Evolutionary conservation across 129 eudicot genomes (phyloP).

Genomic region (sunflower (Helianthus annuus)): HanXRQr2.0-SUNRISE NC_035442.2:145418805-145419304

Average conservation of each 20-base stretch:
- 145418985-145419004: slow-evolving; percentile 66
- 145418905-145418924: slow-evolving; percentile 76
- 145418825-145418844: slow-evolving; percentile 41
- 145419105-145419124: slow-evolving; percentile 63
- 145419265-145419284: not conserved
- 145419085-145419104: slow-evolving; percentile 85
- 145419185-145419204: not conserved
- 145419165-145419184: slow-evolving; percentile 47
- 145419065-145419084: slow-evolving; percentile 64
- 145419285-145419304: slow-evolving; percentile 35
- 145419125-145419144: slow-evolving; percentile 32
- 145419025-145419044: slow-evolving; percentile 60
- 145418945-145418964: slow-evolving; percentile 61
- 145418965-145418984: slow-evolving; percentile 59
- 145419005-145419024: slow-evolving; percentile 51
- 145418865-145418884: slow-evolving; percentile 79
- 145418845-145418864: slow-evolving; percentile 30
- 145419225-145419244: not conserved
- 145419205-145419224: not conserved
- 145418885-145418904: slow-evolving; percentile 58
- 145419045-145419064: slow-evolving; percentile 81
- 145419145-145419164: slow-evolving; percentile 40
- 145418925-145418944: slow-evolving; percentile 74
- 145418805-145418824: slow-evolving; percentile 43
- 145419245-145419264: too few relatives aligned